These are phyloP conservation scores for Plantago ovata DNA, from an alignment of 257 asterid genomes.

Conservation along the genomic window DNA sequence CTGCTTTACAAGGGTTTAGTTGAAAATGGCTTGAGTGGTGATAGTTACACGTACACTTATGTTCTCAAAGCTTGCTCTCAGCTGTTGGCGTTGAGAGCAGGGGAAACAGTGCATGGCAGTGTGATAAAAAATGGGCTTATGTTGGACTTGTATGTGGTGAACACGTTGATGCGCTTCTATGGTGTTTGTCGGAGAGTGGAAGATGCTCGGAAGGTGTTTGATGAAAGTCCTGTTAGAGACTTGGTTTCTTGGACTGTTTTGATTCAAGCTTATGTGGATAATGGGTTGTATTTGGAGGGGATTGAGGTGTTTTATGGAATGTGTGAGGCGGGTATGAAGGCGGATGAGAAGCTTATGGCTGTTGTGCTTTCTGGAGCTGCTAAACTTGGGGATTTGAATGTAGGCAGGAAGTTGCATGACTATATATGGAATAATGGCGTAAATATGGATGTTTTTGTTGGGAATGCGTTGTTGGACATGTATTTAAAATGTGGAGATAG, in stretches of 20 bases:
- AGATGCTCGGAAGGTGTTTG: constrained; percentile 47
- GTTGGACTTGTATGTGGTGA: constrained; percentile 46
- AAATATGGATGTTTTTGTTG: constrained; percentile 35
- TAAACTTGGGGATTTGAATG: constrained; percentile 34
- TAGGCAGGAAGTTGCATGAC: constrained; percentile 37
- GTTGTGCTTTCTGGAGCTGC: constrained; percentile 42
- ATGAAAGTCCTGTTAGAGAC: constrained; percentile 46
- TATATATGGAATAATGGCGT: constrained; percentile 20
- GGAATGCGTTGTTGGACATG: constrained; percentile 43
- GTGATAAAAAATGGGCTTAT: constrained; percentile 43
- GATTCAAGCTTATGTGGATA: constrained; percentile 54
- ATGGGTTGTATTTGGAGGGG: constrained; percentile 31
- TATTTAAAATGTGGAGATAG: constrained; percentile 60
- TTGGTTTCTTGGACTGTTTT: constrained; percentile 70
- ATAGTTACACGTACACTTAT: constrained; percentile 65
- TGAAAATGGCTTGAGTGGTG: constrained; percentile 43
- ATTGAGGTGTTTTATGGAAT: constrained; percentile 28
- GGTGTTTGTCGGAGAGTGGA: constrained; percentile 47
- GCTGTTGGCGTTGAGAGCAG: constrained; percentile 36
- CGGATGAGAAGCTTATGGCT: constrained; percentile 40
- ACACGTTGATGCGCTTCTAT: constrained; percentile 48
- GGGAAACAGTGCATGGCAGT: constrained; percentile 50
- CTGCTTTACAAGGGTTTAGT: constrained; percentile 24
- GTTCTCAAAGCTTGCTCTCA: constrained; percentile 46
- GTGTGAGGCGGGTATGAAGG: constrained; percentile 27